Evolutionary conservation across 1,284 basidiomycete species (phyloP), one percentile per base, ranked within the genome.

Genomic region (Leucoagaricus sp.): DNA sequence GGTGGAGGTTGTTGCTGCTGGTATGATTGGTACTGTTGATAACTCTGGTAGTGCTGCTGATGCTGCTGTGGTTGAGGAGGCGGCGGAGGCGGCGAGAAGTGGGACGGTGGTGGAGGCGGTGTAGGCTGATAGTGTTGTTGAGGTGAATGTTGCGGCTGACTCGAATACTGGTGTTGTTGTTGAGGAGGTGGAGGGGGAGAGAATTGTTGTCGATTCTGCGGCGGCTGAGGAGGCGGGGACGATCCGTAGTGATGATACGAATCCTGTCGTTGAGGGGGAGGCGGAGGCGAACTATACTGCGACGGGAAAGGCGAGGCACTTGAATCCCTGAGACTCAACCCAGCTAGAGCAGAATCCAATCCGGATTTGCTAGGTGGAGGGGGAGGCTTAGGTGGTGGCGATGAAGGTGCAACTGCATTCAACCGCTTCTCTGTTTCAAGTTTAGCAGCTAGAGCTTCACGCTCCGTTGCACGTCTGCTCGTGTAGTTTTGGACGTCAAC

Each of bases 361-460:
- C 73, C 75, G 36, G 72, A 69, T 4, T 78, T 75, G 15, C 77
- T 15, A 75, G 77, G 81, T 10, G 81, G 79, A n/a, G 76, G 78
- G 4, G 76, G 78, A 4, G 82, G 83, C 59, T 82, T 84, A 33
- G 79, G 75, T 23, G 80, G 76, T 17, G 80, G 74, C 1, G 75
- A 64, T 13, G 72, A 65, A 10, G 75, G 65, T 15, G 73, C 62
- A 10, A 70, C 59, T 15, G 64, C 68, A 3, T 84, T 76, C 10
- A 88, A 67, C 45, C 85, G 77, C 61, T 80, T 84, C 69, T 91
- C 84, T 29, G 86, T 82, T 62, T 94, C 93, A 1, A 90, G 78
- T 61, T 91, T 86, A 0, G 80, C 76, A 1, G 84, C 80, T 23
- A 96, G 68, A 13, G 77, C 75, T 42, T 90, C 85, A 13, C 94